Conservation (phyloP, 257 asterid genomes). For the Fraxinus pennsylvanica region DNA sequence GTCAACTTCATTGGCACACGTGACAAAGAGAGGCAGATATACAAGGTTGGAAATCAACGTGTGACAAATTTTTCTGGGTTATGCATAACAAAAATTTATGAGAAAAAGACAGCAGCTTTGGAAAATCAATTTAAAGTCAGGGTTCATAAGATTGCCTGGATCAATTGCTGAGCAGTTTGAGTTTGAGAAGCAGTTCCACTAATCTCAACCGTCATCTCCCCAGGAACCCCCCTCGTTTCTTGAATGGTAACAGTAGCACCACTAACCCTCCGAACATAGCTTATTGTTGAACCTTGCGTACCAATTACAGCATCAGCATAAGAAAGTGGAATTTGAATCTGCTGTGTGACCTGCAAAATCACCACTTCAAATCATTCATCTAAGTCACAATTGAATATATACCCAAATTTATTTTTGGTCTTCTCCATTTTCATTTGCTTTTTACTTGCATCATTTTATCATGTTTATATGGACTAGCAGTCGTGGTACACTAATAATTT, state of each 20-base stretch:
- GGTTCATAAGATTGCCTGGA: conserved; percentile 58
- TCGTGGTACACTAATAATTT: background rate
- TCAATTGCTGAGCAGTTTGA: conserved; percentile 91
- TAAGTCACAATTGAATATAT: background rate
- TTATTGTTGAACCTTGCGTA: conserved; percentile 82
- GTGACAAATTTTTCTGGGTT: background rate
- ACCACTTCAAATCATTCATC: conserved; percentile 25
- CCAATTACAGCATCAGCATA: conserved; percentile 99
- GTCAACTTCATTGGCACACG: background rate
- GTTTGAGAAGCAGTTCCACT: conserved; percentile 92
- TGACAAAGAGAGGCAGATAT: background rate
- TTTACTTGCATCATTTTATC: conserved; percentile 9
- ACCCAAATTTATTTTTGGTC: background rate
- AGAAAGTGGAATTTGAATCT: conserved; percentile 84
- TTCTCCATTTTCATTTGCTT: background rate
- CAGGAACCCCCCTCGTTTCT: conserved; percentile 91
- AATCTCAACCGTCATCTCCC: conserved; percentile 97
- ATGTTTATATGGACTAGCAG: background rate
- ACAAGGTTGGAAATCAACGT: background rate
- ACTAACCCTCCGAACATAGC: conserved; percentile 89
- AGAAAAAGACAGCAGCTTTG: background rate
- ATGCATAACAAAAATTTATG: background rate
- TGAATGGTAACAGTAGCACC: conserved; percentile 95
- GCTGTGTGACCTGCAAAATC: conserved; percentile 64
- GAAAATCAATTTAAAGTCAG: background rate